Evolutionary conservation across 2,329 filamentous ascomycete genomes (phyloP).

Genomic region (Fusarium duplospermum): DNA sequence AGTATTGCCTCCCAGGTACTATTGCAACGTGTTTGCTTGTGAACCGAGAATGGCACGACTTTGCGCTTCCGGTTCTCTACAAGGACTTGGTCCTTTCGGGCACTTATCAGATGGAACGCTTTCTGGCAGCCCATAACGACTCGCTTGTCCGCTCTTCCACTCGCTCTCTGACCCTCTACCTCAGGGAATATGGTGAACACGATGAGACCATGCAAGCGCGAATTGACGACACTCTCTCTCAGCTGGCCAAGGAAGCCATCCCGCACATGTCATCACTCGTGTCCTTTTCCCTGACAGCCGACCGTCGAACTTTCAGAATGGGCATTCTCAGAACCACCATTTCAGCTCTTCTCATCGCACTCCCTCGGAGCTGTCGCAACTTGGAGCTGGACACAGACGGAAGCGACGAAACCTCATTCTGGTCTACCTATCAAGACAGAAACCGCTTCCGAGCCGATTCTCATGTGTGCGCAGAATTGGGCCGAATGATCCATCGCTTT

Average conservation of each 20-base stretch:
- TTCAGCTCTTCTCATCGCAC: background rate
- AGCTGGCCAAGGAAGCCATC: background rate
- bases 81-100: background rate
- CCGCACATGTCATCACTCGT: background rate
- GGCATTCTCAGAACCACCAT: background rate
- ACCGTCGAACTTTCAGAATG: background rate
- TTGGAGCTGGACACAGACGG: background rate
- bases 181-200: background rate
- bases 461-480: background rate
- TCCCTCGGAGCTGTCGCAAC: background rate
- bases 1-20: background rate
- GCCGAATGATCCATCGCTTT: background rate
- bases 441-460: too few species aligned
- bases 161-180: background rate
- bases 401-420: background rate
- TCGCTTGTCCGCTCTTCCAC: background rate
- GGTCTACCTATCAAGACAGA: background rate
- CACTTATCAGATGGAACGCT: background rate
- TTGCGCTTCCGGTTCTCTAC: background rate
- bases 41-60: background rate
- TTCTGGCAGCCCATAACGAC: background rate
- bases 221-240: background rate
- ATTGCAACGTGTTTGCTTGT: background rate
- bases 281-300: background rate
- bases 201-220: background rate